A percentile compares a stretch with the other conserved stretches of the same genome.
phyloP scores from a whole-genome alignment of 176 grass and related monocot species.

The Aegilops speltoides region DNA sequence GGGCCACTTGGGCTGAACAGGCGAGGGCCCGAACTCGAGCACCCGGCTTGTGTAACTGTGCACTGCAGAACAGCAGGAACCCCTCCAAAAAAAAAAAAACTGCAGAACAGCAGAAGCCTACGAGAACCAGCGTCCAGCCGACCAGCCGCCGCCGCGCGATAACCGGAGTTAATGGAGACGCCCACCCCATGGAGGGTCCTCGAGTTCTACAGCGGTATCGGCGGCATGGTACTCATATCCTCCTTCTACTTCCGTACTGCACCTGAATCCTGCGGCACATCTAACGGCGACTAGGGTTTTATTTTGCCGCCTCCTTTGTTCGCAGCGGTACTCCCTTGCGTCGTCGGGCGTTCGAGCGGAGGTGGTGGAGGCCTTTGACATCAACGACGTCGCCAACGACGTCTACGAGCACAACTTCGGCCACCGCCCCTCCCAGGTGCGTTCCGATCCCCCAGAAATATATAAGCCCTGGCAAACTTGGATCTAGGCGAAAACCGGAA shows the following conservation, averaged over 20 bases:
- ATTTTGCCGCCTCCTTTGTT: conserved; percentile 14
- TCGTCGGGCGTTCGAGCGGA: conserved; percentile 49
- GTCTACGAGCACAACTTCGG: conserved; percentile 93
- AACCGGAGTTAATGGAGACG: conserved; percentile 42
- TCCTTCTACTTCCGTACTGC: neutral
- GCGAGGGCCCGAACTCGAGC: too few species aligned
- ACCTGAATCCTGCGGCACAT: neutral
- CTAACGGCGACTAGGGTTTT: conserved; percentile 45
- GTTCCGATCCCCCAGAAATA: neutral
- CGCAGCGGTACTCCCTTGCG: conserved; percentile 77
- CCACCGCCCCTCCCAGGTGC: conserved; percentile 85
- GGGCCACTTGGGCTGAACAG: too few species aligned
- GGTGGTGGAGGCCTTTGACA: conserved; percentile 92
- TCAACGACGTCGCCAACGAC: conserved; percentile 85
- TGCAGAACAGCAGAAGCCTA: neutral
- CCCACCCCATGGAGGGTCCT: conserved; percentile 56
- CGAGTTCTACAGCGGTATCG: conserved; percentile 99
- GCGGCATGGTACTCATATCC: conserved; percentile 62
- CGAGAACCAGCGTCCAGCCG: neutral
- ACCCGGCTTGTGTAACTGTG: too few species aligned
- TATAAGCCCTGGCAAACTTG: neutral
- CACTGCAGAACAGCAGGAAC: too few species aligned
- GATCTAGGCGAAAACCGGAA: neutral
- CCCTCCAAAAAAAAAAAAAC: too few species aligned
- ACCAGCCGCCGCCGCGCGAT: conserved; percentile 10